Percentiles rank a stretch among this genome's conserved stretches.
phyloP scores from a whole-genome alignment of 768 basidiomycete species.

The Tylopilus vinaceipallidus region DNA sequence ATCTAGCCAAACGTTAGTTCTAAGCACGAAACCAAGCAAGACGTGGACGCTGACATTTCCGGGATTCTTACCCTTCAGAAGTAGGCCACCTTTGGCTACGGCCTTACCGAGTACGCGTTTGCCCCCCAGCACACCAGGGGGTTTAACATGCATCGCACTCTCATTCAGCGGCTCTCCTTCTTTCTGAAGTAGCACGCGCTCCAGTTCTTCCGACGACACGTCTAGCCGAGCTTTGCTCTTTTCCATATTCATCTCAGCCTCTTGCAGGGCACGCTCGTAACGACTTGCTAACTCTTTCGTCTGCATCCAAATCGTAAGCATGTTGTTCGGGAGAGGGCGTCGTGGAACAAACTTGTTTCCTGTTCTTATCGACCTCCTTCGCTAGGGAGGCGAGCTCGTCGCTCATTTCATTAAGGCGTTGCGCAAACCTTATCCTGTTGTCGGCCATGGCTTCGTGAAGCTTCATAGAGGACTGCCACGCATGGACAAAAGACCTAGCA shows the following conservation, averaged over 20 bases:
- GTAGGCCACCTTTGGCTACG: conserved; percentile 83
- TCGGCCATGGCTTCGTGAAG: conserved; percentile 91
- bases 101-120: conserved; percentile 89
- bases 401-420: conserved; percentile 91
- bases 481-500: conserved; percentile 59
- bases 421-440: conserved; percentile 81
- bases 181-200: conserved; percentile 88
- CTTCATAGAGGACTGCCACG: conserved; percentile 86
- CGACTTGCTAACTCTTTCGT: conserved; percentile 89
- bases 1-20: conserved; percentile 46
- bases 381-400: conserved; percentile 85
- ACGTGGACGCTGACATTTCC: conserved; percentile 56
- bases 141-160: conserved; percentile 62
- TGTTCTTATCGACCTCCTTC: conserved; percentile 92
- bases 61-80: conserved; percentile 91
- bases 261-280: conserved; percentile 85
- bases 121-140: conserved; percentile 56
- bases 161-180: conserved; percentile 93
- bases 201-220: conserved; percentile 88
- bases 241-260: conserved; percentile 82
- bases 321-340: background rate
- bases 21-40: conserved; percentile 4
- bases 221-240: conserved; percentile 89
- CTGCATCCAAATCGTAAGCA: conserved; percentile 37
- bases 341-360: conserved; percentile 66